phyloP scores from a whole-genome alignment of 495 filamentous ascomycete genomes.

The Penicillium riverlandense region DNA sequence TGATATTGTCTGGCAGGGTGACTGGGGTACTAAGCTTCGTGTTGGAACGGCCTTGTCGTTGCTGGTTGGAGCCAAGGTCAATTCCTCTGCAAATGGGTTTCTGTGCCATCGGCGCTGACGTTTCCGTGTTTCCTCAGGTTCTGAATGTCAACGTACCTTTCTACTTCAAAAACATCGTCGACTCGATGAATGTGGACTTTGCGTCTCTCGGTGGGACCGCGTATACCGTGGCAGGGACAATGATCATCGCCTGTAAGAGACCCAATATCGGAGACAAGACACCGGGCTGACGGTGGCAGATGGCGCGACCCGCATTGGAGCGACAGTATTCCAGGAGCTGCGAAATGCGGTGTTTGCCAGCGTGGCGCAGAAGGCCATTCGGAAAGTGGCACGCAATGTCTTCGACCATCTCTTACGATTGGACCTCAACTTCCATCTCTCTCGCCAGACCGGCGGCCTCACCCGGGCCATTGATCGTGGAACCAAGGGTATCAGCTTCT shows the following conservation, averaged over 20 bases:
- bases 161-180: constrained; percentile 96
- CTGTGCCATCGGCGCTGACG: constrained; percentile 8
- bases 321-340: constrained; percentile 81
- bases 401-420: constrained; percentile 85
- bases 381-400: constrained; percentile 81
- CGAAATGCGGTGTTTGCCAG: constrained; percentile 95
- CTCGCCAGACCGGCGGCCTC: constrained; percentile 87
- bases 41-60: constrained; percentile 75
- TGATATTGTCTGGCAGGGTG: constrained; percentile 42
- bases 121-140: constrained; percentile 37
- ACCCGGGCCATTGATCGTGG: constrained; percentile 94
- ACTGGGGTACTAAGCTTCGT: constrained; percentile 71
- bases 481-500: constrained; percentile 95
- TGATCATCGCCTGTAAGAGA: constrained; percentile 75
- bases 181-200: constrained; percentile 95
- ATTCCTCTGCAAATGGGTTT: neutral
- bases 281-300: constrained; percentile 40
- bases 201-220: constrained; percentile 74
- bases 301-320: constrained; percentile 77
- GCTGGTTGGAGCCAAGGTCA: constrained; percentile 78
- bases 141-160: constrained; percentile 97
- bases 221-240: constrained; percentile 78
- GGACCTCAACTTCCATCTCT: constrained; percentile 89
- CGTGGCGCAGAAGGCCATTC: constrained; percentile 94
- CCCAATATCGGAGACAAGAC: neutral